Percentiles rank a stretch among this genome's conserved stretches.
These are phyloP conservation scores for Auricularia auricula-judae DNA, from an alignment of 768 basidiomycete genomes.

Conservation along the genomic window DNA sequence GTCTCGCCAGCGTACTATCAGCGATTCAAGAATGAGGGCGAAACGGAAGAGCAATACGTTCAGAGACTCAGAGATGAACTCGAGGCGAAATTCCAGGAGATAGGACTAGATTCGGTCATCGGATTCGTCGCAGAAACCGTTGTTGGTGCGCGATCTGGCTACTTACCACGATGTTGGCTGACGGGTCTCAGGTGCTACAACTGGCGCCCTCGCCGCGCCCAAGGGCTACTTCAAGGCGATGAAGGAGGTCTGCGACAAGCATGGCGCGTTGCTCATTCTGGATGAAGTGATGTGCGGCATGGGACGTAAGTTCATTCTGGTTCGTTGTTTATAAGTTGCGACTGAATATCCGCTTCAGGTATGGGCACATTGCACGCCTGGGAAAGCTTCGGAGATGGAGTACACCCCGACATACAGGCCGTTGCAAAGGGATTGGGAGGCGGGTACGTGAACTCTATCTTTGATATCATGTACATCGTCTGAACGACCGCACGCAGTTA, in stretches of 20 bases:
- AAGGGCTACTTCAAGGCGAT: conserved; percentile 81
- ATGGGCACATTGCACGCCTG: conserved; percentile 84
- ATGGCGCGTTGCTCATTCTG: conserved; percentile 55
- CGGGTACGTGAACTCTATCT: conserved; percentile 38
- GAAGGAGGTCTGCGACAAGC: conserved; percentile 54
- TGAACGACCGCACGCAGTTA: conserved; percentile 34
- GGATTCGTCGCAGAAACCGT: conserved; percentile 33
- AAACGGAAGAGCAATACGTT: conserved; percentile 73
- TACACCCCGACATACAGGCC: conserved; percentile 74
- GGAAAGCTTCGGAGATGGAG: conserved; percentile 73
- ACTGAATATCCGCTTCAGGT: conserved; percentile 28
- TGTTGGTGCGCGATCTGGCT: conserved; percentile 14
- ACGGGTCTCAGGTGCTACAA: conserved; percentile 64
- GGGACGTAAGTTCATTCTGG: conserved; percentile 51
- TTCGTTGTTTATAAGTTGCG: background rate
- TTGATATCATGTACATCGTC: background rate
- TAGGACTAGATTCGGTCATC: conserved; percentile 74
- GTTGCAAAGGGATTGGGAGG: conserved; percentile 86
- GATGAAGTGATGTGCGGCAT: conserved; percentile 93
- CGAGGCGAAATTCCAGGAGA: conserved; percentile 72
- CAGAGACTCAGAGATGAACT: conserved; percentile 67
- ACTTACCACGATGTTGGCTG: too few species aligned
- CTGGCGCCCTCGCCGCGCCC: conserved; percentile 64
- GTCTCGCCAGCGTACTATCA: conserved; percentile 81
- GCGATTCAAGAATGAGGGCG: conserved; percentile 58